Evolutionary conservation across 495 filamentous ascomycete genomes (phyloP).

Genomic region (Tuber aestivum): DNA sequence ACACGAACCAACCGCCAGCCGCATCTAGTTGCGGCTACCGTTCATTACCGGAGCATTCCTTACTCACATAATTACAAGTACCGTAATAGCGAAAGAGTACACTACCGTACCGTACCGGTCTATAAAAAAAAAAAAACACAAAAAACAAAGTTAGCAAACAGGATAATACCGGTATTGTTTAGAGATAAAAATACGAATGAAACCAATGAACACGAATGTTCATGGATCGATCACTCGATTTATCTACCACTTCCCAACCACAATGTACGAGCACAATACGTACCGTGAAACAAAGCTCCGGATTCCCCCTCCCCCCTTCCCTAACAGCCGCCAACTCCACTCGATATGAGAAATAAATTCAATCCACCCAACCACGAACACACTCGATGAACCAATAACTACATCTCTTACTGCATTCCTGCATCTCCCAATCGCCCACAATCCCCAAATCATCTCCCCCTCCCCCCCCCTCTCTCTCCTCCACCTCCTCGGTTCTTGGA

Average conservation of each 20-base stretch:
- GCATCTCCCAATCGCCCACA: not conserved
- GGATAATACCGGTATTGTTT: too few species aligned
- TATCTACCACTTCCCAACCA: conserved; percentile 8
- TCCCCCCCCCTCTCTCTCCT: too few species aligned
- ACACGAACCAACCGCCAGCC: conserved; percentile 17
- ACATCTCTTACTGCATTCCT: not conserved
- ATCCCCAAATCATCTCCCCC: not conserved
- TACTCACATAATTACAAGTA: not conserved
- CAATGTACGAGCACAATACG: not conserved
- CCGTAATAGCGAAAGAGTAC: too few species aligned
- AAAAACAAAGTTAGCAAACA: conserved; percentile 11
- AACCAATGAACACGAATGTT: not conserved
- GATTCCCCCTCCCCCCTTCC: conserved; percentile 17
- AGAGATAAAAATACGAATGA: conserved; percentile 6
- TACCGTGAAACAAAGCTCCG: not conserved
- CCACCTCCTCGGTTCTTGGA: not conserved
- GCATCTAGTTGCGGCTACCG: not conserved
- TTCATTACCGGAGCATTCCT: not conserved
- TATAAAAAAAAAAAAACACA: conserved; percentile 8
- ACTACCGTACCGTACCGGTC: too few species aligned
- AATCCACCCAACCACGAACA: not conserved
- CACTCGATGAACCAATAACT: not conserved
- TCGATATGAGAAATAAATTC: not conserved
- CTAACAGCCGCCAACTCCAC: conserved; percentile 16
- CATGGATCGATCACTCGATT: conserved; percentile 25